A percentile compares a stretch with the other conserved stretches of the same genome.
Evolutionary conservation across 1,284 basidiomycete genomes (phyloP).

Genomic region (Cutaneotrichosporon spelunceum): DNA sequence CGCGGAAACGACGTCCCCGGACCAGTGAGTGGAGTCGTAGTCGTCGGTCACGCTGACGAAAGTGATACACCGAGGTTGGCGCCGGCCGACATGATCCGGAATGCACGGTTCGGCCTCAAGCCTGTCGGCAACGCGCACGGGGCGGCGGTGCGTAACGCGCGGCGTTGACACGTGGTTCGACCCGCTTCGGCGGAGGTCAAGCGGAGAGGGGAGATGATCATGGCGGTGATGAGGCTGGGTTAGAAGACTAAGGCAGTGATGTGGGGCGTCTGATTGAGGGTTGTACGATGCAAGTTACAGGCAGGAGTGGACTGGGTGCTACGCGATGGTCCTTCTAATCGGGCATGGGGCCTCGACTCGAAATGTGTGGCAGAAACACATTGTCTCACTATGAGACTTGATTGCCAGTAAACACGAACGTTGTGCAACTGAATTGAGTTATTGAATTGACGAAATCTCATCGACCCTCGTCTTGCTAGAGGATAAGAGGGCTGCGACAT

Average conservation of each 20-base stretch:
- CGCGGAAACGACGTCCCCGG: background rate
- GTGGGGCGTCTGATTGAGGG: background rate
- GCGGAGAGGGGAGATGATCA: background rate
- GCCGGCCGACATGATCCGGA: background rate
- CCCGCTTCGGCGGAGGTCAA: no score
- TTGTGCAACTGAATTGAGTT: background rate
- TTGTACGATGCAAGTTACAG: background rate
- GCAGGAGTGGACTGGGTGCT: no score
- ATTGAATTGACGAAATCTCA: no score
- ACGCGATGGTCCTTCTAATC: no score
- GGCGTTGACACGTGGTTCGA: no score
- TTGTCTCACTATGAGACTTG: no score
- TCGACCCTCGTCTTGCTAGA: background rate
- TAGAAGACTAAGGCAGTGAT: background rate
- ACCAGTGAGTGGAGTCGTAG: background rate
- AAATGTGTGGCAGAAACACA: no score
- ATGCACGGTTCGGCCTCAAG: background rate
- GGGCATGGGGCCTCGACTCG: no score
- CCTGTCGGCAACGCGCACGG: conserved; percentile 3
- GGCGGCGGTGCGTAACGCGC: background rate
- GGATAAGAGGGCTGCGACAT: background rate
- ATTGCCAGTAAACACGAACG: background rate
- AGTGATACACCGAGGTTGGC: background rate
- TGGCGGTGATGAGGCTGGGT: background rate
- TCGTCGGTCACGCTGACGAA: background rate